These are phyloP conservation scores for Pichia membranifaciens DNA, from an alignment of 805 yeast genomes.

Conservation along the genomic window DNA sequence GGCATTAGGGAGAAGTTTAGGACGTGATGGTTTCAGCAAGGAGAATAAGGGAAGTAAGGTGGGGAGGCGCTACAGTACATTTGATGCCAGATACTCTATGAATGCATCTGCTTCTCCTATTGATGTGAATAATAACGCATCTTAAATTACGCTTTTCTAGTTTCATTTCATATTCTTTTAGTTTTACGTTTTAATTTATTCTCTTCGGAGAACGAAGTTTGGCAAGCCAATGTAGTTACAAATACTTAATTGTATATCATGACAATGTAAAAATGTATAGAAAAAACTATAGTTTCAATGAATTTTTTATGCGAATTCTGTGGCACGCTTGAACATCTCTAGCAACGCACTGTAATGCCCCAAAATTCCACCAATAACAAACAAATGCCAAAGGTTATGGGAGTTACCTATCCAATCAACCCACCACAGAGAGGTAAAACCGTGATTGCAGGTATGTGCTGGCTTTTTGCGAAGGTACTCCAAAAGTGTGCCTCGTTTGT, in stretches of 20 bases:
- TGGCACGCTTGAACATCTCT: conserved; percentile 49
- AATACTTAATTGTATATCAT: too few relatives aligned
- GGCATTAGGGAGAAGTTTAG: neutral
- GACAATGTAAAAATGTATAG: too few relatives aligned
- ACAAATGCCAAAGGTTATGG: conserved; percentile 92
- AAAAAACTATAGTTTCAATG: too few relatives aligned
- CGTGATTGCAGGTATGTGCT: conserved; percentile 25
- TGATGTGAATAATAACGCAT: conserved; percentile 2
- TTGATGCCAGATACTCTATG: conserved; percentile 11
- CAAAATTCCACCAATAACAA: conserved; percentile 81
- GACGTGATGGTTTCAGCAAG: neutral
- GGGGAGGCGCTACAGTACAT: conserved; percentile 1
- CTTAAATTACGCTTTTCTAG: neutral
- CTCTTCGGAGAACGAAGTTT: too few relatives aligned
- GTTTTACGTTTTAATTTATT: neutral
- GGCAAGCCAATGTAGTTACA: too few relatives aligned
- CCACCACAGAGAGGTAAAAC: conserved; percentile 70
- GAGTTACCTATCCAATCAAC: conserved; percentile 68
- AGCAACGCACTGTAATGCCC: conserved; percentile 82
- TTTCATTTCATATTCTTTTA: neutral
- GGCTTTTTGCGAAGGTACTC: conserved; percentile 40
- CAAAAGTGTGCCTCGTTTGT: conserved; percentile 24
- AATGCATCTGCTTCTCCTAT: conserved; percentile 11
- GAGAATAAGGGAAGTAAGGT: neutral
- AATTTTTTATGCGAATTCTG: neutral